Percentiles rank a stretch among this genome's conserved stretches.
Conservation (phyloP, 75 land plant genomes). For the Selaginella moellendorffii region DNA sequence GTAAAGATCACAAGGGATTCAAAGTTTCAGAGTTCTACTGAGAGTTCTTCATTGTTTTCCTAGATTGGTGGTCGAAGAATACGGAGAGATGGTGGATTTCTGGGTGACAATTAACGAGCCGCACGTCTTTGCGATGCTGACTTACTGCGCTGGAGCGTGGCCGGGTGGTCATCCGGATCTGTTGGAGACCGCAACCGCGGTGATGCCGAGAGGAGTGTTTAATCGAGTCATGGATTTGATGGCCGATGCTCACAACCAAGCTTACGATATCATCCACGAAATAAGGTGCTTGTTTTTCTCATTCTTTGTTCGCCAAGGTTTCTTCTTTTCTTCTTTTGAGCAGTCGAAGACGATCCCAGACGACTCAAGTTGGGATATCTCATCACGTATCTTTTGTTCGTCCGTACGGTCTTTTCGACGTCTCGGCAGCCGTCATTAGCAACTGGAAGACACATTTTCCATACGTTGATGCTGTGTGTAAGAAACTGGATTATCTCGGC, state of each 20-base stretch:
- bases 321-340: neutral
- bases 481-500: slow-evolving; percentile 82
- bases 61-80: slow-evolving; percentile 75
- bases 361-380: slow-evolving; percentile 66
- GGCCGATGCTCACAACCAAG: slow-evolving; percentile 68
- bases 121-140: slow-evolving; percentile 90
- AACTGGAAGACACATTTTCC: slow-evolving; percentile 69
- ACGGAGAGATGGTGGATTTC: slow-evolving; percentile 71
- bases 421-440: slow-evolving; percentile 59
- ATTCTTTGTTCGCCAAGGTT: neutral
- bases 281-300: slow-evolving; percentile 30
- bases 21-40: too few species aligned
- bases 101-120: slow-evolving; percentile 99
- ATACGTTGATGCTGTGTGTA: slow-evolving; percentile 59
- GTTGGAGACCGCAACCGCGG: slow-evolving; percentile 82
- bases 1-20: too few species aligned
- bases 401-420: slow-evolving; percentile 93
- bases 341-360: slow-evolving; percentile 25
- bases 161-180: slow-evolving; percentile 96
- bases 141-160: slow-evolving; percentile 98
- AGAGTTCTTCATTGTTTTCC: slow-evolving; percentile 15
- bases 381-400: slow-evolving; percentile 96
- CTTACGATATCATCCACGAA: slow-evolving; percentile 86
- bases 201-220: slow-evolving; percentile 71
- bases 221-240: slow-evolving; percentile 73